A percentile compares a stretch with the other conserved stretches of the same genome.
These are phyloP conservation scores for Phlebiopsis gigantea DNA, from an alignment of 768 basidiomycete genomes.

Conservation along the genomic window DNA sequence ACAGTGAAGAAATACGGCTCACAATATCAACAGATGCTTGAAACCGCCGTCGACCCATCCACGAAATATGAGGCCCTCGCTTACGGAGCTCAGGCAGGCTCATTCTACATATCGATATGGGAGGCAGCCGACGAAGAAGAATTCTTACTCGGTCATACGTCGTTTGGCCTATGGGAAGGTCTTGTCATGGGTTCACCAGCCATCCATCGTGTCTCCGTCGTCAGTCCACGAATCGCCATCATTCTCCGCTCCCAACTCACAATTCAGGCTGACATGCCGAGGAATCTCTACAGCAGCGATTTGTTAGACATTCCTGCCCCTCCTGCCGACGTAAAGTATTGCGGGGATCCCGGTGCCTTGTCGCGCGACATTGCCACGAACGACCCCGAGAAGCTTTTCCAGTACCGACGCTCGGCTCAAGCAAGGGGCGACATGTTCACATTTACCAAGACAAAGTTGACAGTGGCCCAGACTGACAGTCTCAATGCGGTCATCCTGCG, in stretches of 20 bases:
- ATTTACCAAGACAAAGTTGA: background rate
- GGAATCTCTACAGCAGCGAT: background rate
- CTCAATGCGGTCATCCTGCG: background rate
- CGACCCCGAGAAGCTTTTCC: background rate
- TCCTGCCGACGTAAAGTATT: background rate
- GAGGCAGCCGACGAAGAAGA: background rate
- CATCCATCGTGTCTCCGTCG: constrained; percentile 1
- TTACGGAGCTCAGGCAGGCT: background rate
- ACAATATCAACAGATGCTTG: background rate
- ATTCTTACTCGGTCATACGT: background rate
- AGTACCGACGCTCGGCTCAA: background rate
- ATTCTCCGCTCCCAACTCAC: background rate
- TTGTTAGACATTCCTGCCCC: background rate
- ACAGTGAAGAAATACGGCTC: background rate
- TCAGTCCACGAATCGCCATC: constrained; percentile 1
- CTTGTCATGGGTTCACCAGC: background rate
- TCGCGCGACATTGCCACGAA: background rate
- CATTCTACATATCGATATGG: background rate
- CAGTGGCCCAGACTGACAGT: background rate
- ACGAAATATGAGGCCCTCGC: background rate
- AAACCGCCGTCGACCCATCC: background rate
- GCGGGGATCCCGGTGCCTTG: background rate
- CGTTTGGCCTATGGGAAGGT: constrained; percentile 2
- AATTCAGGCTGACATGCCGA: background rate
- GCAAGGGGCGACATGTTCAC: background rate